phyloP scores from a whole-genome alignment of 306 rosid genomes.

The Lithocarpus polystachyus region DNA sequence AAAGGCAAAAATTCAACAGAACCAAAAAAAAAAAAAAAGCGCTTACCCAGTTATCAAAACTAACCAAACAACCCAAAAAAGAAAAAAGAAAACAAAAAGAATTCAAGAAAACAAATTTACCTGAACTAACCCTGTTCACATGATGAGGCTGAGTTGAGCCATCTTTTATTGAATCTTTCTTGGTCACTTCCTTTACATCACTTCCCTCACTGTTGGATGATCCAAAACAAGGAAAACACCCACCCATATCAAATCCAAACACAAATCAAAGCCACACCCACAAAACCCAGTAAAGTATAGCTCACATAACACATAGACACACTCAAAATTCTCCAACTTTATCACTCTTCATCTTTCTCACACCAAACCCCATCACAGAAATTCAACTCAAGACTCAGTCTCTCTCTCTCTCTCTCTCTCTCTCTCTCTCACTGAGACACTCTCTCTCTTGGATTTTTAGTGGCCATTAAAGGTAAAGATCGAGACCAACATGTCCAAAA shows the following conservation, averaged over 20 bases:
- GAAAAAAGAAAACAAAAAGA: conserved; percentile 16
- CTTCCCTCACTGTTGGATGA: conserved; percentile 71
- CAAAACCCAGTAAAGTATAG: conserved; percentile 32
- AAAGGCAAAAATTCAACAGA: conserved; percentile 35
- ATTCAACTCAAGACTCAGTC: conserved; percentile 29
- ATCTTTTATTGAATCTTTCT: conserved; percentile 73
- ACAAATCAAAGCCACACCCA: conserved; percentile 50
- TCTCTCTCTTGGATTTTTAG: conserved; percentile 30
- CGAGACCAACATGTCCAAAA: conserved; percentile 56
- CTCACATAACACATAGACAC: conserved; percentile 32
- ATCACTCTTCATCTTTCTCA: conserved; percentile 25
- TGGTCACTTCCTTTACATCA: conserved; percentile 58
- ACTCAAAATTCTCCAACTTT: conserved; percentile 10
- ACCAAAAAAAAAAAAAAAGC: conserved; percentile 17
- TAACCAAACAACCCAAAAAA: conserved; percentile 13
- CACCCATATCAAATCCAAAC: conserved; percentile 83
- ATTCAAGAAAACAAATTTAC: conserved; percentile 30
- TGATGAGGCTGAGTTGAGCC: conserved; percentile 72
- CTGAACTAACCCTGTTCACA: conserved; percentile 66
- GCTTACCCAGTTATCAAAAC: neutral
- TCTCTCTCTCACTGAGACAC: conserved; percentile 4
- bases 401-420: conserved; percentile 11
- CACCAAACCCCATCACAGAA: conserved; percentile 40
- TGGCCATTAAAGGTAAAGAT: conserved; percentile 51
- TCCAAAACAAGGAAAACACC: conserved; percentile 97